phyloP scores from a whole-genome alignment of 106 monocot genomes.

The Acorus gramineus region DNA sequence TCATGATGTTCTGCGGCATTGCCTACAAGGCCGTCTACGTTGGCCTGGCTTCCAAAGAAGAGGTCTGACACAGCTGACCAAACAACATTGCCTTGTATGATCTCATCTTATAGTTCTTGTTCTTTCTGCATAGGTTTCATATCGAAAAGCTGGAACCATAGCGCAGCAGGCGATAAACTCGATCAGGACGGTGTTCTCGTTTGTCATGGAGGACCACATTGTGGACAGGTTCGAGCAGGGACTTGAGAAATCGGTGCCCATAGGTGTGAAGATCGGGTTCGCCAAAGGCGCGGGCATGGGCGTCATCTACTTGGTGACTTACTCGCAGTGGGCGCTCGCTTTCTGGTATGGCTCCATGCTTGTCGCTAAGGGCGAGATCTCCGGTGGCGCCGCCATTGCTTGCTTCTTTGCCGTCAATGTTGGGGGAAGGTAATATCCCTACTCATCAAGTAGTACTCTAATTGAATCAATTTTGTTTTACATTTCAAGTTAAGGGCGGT shows the following conservation, averaged over 20 bases:
- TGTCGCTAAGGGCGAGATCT: constrained; percentile 32
- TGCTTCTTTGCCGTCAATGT: constrained; percentile 50
- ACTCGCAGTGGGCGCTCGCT: constrained; percentile 36
- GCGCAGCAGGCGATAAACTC: constrained; percentile 45
- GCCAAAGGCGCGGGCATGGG: constrained; percentile 40
- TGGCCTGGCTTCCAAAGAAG: constrained; percentile 32
- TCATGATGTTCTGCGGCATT: constrained; percentile 34
- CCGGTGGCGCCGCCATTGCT: constrained; percentile 40
- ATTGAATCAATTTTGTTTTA: no score
- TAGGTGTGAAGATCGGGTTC: constrained; percentile 32
- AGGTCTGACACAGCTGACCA: constrained; percentile 7
- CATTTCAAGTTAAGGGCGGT: no score
- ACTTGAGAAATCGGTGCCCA: constrained; percentile 17
- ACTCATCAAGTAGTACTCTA: no score
- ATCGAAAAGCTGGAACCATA: constrained; percentile 21
- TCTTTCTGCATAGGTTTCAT: constrained; percentile 14
- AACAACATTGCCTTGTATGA: no score
- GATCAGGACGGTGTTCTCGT: constrained; percentile 32
- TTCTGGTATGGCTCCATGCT: constrained; percentile 34
- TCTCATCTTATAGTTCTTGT: neutral
- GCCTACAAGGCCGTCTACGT: constrained; percentile 37
- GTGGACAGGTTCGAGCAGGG: constrained; percentile 16
- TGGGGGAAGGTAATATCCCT: constrained; percentile 21
- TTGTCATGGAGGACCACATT: constrained; percentile 37
- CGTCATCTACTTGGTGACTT: constrained; percentile 29